Base-by-base conservation (phyloP, 129 eudicot species). In the Lactuca sativa region DNA sequence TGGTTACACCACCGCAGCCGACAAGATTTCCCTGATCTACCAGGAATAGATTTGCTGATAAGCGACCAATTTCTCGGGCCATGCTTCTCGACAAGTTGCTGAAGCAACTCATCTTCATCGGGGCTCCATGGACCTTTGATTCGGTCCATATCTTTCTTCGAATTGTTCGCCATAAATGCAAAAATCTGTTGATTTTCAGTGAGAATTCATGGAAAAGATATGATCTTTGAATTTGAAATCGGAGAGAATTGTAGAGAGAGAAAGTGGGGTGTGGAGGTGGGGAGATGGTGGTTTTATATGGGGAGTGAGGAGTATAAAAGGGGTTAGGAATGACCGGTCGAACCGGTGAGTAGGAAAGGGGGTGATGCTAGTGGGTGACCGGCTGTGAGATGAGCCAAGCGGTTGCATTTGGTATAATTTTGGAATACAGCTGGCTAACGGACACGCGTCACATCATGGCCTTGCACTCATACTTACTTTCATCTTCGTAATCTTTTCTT, bases 51-150 rank as follows among this genome's bases (percentile, higher is more conserved):
- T 57, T 84, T 88, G 80, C 97, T 86, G 16, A 91, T 88, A 2
- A 91, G 47, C 10, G 96, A 88, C 97, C 97, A 91, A 59, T 91
- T 91, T 52, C 97, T 76, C 0, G 97, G 87, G 1, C 97, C 97
- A 66, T 91, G 95, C 51, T 77, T 77, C 17, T 85, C 81, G 7
- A 91, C 95, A 0, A 91, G 88, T 3, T 73, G 83, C 47, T 78
- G 82, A 4, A 88, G 76, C 67, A 82, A 57, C 17, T 86, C 84
- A 55, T 88, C 97, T 64, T 91, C 97, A 37, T 91, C 97, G 53
- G 96, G 97, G 73, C 88, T 88, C 97, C 97, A 91, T 7, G 97
- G 97, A 5, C 97, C 96, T 66, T 88, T 91, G 87, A 91, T 88
- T 82, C 97, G 93, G 70, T 88, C 97, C 90, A 74, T 80, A 13